Conservation (phyloP, 176 grass and related monocot genomes). For the Tillandsia leiboldiana region DNA sequence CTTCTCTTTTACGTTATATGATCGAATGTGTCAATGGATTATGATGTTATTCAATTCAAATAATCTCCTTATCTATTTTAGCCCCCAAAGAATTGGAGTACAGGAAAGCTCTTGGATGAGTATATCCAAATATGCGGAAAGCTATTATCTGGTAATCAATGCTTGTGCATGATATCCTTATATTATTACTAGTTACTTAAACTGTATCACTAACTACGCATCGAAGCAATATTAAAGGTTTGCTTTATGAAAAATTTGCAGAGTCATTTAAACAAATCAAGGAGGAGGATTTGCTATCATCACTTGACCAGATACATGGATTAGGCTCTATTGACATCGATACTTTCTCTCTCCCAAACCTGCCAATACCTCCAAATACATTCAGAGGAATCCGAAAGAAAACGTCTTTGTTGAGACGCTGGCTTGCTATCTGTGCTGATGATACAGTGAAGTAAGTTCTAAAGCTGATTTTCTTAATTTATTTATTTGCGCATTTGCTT, state of each 20-base stretch:
- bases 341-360: slow-evolving; percentile 57
- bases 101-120: slow-evolving; percentile 67
- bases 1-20: slow-evolving; percentile 10
- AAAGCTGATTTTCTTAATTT: slow-evolving; percentile 4
- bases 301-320: slow-evolving; percentile 54
- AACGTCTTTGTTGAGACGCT: slow-evolving; percentile 62
- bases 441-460: slow-evolving; percentile 67
- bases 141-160: slow-evolving; percentile 48
- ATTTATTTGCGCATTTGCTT: slow-evolving; percentile 13
- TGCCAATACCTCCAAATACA: slow-evolving; percentile 53
- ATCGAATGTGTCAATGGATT: not conserved
- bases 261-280: slow-evolving; percentile 52
- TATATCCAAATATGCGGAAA: slow-evolving; percentile 49
- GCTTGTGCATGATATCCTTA: slow-evolving; percentile 3
- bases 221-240: slow-evolving; percentile 3
- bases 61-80: slow-evolving; percentile 25
- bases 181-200: not conserved
- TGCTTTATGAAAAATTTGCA: slow-evolving; percentile 28
- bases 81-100: slow-evolving; percentile 62
- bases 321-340: slow-evolving; percentile 29
- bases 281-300: slow-evolving; percentile 42
- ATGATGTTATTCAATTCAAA: slow-evolving; percentile 10
- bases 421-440: slow-evolving; percentile 79
- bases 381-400: slow-evolving; percentile 82
- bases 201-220: slow-evolving; percentile 1